Percentiles rank a stretch among this genome's conserved stretches.
phyloP scores from a whole-genome alignment of 176 grass and related monocot genomes.

The Puccinellia tenuiflora region DNA sequence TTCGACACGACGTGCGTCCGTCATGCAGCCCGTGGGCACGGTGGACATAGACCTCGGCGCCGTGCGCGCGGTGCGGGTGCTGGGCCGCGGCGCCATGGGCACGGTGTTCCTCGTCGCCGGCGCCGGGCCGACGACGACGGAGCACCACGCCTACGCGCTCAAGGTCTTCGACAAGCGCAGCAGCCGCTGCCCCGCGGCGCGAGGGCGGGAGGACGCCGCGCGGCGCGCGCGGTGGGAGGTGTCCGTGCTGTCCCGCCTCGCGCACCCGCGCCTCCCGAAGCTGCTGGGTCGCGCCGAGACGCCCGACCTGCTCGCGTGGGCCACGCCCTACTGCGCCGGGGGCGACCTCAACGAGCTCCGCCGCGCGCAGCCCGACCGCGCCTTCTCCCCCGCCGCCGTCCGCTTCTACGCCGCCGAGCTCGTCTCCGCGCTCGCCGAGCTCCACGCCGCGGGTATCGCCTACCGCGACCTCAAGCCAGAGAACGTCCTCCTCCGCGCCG shows the following conservation, averaged over 20 bases:
- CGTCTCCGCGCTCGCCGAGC: slow-evolving; percentile 64
- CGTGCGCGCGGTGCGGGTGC: slow-evolving; percentile 57
- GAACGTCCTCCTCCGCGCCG: slow-evolving; percentile 75
- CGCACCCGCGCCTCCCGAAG: slow-evolving; percentile 73
- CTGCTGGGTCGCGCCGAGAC: slow-evolving; percentile 72
- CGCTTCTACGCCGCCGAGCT: slow-evolving; percentile 85
- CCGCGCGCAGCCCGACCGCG: slow-evolving; percentile 55
- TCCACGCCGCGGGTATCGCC: slow-evolving; percentile 66
- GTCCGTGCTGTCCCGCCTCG: slow-evolving; percentile 56
- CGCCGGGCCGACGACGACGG: background rate
- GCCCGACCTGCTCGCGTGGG: slow-evolving; percentile 77
- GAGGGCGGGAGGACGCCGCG: slow-evolving; percentile 45
- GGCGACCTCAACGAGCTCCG: slow-evolving; percentile 90
- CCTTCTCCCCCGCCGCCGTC: slow-evolving; percentile 72
- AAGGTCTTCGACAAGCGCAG: slow-evolving; percentile 83
- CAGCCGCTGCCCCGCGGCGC: background rate
- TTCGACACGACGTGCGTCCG: background rate
- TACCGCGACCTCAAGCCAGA: slow-evolving; percentile 99
- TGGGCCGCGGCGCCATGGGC: slow-evolving; percentile 93
- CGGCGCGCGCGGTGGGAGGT: slow-evolving; percentile 91
- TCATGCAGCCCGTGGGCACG: background rate
- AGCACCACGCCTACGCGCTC: slow-evolving; percentile 52
- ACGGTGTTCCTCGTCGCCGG: slow-evolving; percentile 81
- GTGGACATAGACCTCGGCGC: slow-evolving; percentile 48
- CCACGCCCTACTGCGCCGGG: slow-evolving; percentile 76